Evolutionary conservation across 371 early-diverging fungal species (phyloP), one percentile per base, ranked within the genome.

Genomic region (Apophysomyces trapeziformis): DNA sequence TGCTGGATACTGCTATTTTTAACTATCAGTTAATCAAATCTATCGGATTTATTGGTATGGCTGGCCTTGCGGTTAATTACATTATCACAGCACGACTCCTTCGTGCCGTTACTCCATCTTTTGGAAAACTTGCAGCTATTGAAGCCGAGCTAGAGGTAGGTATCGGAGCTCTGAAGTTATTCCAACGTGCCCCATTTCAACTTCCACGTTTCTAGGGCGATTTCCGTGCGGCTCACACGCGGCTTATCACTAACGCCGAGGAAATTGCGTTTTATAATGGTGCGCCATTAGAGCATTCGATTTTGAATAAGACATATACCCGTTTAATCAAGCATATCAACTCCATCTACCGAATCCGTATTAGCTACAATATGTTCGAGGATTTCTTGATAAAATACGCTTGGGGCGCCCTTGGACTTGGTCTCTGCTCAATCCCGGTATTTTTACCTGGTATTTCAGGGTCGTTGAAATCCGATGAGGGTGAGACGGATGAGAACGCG

Each of bases 311-410:
- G 50, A 79, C 89, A 4, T 96, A 93, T 72, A 69, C 69, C 57
- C 76, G 80, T 0, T 77, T 96, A 4, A 85, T 93, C 70, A 82
- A 85, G 21, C 96, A 96, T 67, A 89, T 95, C 75, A 93, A 95
- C 69, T 81, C 83, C 12, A 89, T 93, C 61, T 91, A 88, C 77
- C 89, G 87, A 71, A 86, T 87, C 32, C 83, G 93, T 54, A 90
- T 96, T 63, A 87, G 88, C 65, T 93, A 96, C 82, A 88, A 91
- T 60, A 93, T 94, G 93, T 85, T 94, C 79, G 96, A 96, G 70
- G 96, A 94, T 69, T 95, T 93, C 68, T 82, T 94, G 66, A 93
- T 96, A 81, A 94, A 90, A 73, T 90, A 90, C 69, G 87, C 83
- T 21, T 91, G 91, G 91, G 83, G 87, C 57, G 88, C 89, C 4